phyloP scores from a whole-genome alignment of 2,329 filamentous ascomycete species.

The Kalaharituber pfeilii region DNA sequence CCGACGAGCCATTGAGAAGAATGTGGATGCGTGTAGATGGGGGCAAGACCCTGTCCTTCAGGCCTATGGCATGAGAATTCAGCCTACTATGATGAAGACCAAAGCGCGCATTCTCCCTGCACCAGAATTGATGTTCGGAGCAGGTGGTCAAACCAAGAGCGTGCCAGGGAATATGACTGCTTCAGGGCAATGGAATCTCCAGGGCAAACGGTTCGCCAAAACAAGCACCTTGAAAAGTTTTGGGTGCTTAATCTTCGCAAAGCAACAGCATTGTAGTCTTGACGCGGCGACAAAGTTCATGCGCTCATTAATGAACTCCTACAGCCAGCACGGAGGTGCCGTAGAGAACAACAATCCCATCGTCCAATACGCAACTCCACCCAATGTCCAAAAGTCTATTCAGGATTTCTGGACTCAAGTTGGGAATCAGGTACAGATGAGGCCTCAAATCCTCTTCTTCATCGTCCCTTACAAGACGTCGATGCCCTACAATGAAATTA shows the following conservation, averaged over 20 bases:
- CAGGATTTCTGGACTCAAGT: conserved; percentile 38
- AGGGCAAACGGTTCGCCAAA: conserved; percentile 57
- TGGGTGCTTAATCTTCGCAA: conserved; percentile 42
- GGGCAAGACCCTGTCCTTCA: conserved; percentile 48
- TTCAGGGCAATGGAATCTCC: conserved; percentile 68
- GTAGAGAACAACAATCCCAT: conserved; percentile 34
- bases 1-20: conserved; percentile 47
- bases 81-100: conserved; percentile 42
- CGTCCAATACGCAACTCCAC: conserved; percentile 28
- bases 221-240: conserved; percentile 50
- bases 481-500: conserved; percentile 63
- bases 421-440: conserved; percentile 35
- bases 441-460: conserved; percentile 64
- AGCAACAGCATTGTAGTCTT: conserved; percentile 37
- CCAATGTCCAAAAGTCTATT: conserved; percentile 37
- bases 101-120: conserved; percentile 53
- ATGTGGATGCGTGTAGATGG: conserved; percentile 52
- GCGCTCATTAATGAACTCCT: conserved; percentile 43
- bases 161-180: conserved; percentile 39
- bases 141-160: conserved; percentile 26
- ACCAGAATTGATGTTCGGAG: conserved; percentile 52
- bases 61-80: conserved; percentile 58
- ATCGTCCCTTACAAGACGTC: conserved; percentile 55
- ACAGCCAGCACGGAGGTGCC: conserved; percentile 43
- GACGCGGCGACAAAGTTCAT: conserved; percentile 36